Evolutionary conservation across 495 filamentous ascomycete genomes (phyloP).

Genomic region (Neurospora intermedia): DNA sequence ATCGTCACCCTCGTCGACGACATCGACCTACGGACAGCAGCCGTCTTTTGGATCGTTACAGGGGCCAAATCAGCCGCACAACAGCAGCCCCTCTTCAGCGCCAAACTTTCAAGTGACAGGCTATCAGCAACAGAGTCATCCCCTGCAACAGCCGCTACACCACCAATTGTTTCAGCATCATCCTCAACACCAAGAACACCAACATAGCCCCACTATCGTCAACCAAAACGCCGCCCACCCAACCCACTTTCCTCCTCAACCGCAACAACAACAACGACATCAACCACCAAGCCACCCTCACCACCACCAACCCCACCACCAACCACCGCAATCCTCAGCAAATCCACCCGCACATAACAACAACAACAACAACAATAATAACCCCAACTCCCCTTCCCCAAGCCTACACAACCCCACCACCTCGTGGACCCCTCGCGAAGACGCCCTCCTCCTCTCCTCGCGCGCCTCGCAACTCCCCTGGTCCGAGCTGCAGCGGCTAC

Average conservation of each 20-base stretch:
- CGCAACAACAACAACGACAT: background rate
- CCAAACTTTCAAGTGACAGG: background rate
- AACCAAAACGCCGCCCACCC: background rate
- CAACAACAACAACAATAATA: no score
- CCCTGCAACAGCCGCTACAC: background rate
- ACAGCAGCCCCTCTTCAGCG: background rate
- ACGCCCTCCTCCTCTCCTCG: background rate
- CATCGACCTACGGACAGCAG: background rate
- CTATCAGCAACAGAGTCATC: background rate
- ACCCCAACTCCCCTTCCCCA: background rate
- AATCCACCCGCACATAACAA: no score
- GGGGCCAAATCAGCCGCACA: background rate
- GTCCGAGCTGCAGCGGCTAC: constrained; percentile 53
- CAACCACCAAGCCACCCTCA: background rate
- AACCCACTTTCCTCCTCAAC: background rate
- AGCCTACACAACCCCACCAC: background rate
- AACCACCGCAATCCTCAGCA: background rate
- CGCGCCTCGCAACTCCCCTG: constrained; percentile 24
- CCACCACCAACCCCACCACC: background rate
- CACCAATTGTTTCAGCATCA: no score
- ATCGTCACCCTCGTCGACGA: background rate
- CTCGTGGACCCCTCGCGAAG: background rate
- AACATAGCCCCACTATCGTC: background rate
- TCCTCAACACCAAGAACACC: background rate
- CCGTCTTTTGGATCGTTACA: background rate